Base-by-base conservation (phyloP, 306 rosid genomes). In the Benincasa hispida region DNA sequence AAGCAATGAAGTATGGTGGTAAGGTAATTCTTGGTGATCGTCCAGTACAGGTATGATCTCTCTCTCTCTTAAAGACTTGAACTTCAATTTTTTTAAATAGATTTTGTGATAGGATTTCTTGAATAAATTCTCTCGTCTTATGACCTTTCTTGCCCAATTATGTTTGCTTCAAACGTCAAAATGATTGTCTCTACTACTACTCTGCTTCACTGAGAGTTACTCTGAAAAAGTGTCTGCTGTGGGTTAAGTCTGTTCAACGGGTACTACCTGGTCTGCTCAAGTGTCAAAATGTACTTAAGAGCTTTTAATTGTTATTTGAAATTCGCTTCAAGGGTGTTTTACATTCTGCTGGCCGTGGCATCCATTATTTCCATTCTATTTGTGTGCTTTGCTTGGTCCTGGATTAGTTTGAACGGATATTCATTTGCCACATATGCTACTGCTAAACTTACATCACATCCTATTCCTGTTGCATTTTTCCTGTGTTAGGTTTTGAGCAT, bases 11-110 rank as follows among this genome's bases (percentile, higher is more conserved):
- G 81, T 94, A 94, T 61, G 93, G 99, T 62, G 97, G 92, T 79
- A 84, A 89, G 82, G 97, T 94, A 82, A 85, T 92, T 79, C 97
- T 94, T 72, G 99, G 99, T 41, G 99, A 94, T 82, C 97, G 97
- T 21, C 99, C 99, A 6, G 97, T 92, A 73, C 91, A 92, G 93
- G 99, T 94, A 83, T 41, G 24, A 69, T 24, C 32, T 45, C 5
- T 7, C 34, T 19, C 28, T 35, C 10, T 39, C 6, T 42, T 32
- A 12, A 45, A 45, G 17, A 45, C 4, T 45, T 12, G 13, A 45
- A 45, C 51, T 45, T 45, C 0, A 2, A 2, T 1, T 27, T 60
- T 60, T 5, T 30, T 61, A 2, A 17, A n/a, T 10, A 37, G 51
- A 37, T 18, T 51, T 5, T 41, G 34, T 68, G 22, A 69, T 41